These are phyloP conservation scores for Phellopilus nigrolimitatus DNA, from an alignment of 1,284 basidiomycete genomes.

Conservation along the genomic window DNA sequence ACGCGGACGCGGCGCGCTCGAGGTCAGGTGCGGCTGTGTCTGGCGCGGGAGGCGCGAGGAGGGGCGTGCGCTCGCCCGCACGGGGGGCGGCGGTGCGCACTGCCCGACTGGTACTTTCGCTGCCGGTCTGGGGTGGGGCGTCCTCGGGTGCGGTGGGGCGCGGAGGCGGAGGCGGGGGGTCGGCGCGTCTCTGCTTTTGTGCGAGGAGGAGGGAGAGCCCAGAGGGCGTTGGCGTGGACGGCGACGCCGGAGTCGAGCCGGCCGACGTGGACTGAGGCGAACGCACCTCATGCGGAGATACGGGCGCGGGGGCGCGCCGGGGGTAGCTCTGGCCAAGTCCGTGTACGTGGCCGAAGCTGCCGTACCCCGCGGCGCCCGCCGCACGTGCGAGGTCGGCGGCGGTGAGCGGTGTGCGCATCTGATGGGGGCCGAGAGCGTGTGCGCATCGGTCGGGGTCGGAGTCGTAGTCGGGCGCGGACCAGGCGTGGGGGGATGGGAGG, in stretches of 20 bases:
- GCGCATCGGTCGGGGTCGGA: background rate
- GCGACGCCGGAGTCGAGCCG: too few relatives aligned
- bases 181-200: slow-evolving; percentile 24
- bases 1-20: slow-evolving; percentile 9
- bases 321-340: too few relatives aligned
- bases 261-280: slow-evolving; percentile 5
- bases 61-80: slow-evolving; percentile 7
- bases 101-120: too few relatives aligned
- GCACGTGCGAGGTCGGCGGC: slow-evolving; percentile 14
- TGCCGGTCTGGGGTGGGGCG: too few relatives aligned
- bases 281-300: slow-evolving; percentile 5
- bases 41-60: background rate
- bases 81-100: background rate
- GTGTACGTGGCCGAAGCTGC: background rate
- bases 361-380: background rate
- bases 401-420: slow-evolving; percentile 17
- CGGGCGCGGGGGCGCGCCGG: too few relatives aligned
- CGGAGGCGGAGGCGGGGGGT: slow-evolving; percentile 4
- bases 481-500: too few relatives aligned
- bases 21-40: background rate
- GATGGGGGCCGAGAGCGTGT: slow-evolving; percentile 6
- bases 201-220: slow-evolving; percentile 39
- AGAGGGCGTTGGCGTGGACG: slow-evolving; percentile 36
- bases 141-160: too few relatives aligned
- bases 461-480: background rate